Evolutionary conservation across 345 rosid genomes (phyloP).

Genomic region (Brassica nigra): DNA sequence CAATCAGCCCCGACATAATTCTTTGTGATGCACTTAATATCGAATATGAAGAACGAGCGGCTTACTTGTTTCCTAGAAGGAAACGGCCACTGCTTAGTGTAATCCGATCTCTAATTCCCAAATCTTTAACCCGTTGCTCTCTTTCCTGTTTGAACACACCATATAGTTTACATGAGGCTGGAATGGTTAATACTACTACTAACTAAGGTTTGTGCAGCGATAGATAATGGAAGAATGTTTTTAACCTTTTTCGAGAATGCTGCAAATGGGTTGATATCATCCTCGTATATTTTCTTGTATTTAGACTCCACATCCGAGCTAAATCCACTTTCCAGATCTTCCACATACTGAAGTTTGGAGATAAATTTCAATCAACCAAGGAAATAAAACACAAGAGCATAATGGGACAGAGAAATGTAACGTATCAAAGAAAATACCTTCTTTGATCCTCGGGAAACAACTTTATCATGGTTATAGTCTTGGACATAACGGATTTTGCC

Average conservation of each 20-base stretch:
- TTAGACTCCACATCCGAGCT: conserved; percentile 91
- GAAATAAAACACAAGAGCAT: conserved; percentile 1
- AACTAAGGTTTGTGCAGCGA: neutral
- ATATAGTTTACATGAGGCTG: neutral
- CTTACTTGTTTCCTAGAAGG: conserved; percentile 90
- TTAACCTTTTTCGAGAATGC: conserved; percentile 94
- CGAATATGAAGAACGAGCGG: conserved; percentile 21
- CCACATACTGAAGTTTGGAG: conserved; percentile 54
- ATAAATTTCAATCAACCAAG: conserved; percentile 16
- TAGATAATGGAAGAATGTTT: neutral
- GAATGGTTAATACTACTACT: neutral
- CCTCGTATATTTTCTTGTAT: conserved; percentile 97
- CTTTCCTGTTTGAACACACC: conserved; percentile 57
- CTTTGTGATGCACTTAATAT: neutral
- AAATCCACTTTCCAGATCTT: conserved; percentile 94
- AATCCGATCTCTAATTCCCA: conserved; percentile 95
- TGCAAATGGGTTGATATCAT: conserved; percentile 97
- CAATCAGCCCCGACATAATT: neutral
- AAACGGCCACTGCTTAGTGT: conserved; percentile 94
- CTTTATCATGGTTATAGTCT: conserved; percentile 94
- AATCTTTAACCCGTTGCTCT: conserved; percentile 94
- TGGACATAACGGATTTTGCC: conserved; percentile 97
- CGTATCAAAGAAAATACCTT: conserved; percentile 50
- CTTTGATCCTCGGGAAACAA: conserved; percentile 86
- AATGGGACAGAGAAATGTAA: neutral